These are phyloP conservation scores for Neoboletus subvelutipes DNA, from an alignment of 768 basidiomycete species.

Conservation along the genomic window DNA sequence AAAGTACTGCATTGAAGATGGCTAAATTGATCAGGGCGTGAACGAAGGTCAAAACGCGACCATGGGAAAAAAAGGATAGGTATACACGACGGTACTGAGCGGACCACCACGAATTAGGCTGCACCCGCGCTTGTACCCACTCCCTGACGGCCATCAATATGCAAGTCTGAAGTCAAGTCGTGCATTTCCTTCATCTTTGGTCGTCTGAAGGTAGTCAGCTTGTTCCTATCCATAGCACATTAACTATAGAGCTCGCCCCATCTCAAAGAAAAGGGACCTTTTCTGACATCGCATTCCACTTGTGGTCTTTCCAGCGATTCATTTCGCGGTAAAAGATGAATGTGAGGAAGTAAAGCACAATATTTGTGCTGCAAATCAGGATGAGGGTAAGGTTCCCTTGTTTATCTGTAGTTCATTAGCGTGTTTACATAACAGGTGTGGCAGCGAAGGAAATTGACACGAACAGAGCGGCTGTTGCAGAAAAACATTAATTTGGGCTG, in stretches of 20 bases:
- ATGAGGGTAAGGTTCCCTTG: conserved; percentile 58
- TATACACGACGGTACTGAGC: no score
- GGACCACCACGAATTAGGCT: no score
- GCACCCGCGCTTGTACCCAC: background rate
- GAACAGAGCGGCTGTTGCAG: conserved; percentile 2
- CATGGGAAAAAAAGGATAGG: no score
- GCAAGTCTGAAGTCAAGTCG: conserved; percentile 59
- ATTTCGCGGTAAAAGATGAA: conserved; percentile 51
- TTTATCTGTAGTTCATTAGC: conserved; percentile 42
- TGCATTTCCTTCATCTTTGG: conserved; percentile 57
- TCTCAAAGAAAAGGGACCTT: conserved; percentile 33
- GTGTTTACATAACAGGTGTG: no score
- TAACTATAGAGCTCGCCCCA: background rate
- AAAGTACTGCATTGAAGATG: no score
- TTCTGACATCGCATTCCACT: conserved; percentile 50
- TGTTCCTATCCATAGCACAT: conserved; percentile 40
- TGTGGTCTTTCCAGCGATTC: conserved; percentile 48
- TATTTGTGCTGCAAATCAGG: conserved; percentile 52
- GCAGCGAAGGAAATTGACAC: background rate
- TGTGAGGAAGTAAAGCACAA: conserved; percentile 36
- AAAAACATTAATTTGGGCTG: background rate
- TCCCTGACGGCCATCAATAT: conserved; percentile 34
- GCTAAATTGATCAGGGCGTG: no score
- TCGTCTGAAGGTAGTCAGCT: conserved; percentile 55
- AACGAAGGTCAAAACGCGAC: no score